phyloP scores from a whole-genome alignment of 1,284 basidiomycete genomes.

The Gomphus sp. region DNA sequence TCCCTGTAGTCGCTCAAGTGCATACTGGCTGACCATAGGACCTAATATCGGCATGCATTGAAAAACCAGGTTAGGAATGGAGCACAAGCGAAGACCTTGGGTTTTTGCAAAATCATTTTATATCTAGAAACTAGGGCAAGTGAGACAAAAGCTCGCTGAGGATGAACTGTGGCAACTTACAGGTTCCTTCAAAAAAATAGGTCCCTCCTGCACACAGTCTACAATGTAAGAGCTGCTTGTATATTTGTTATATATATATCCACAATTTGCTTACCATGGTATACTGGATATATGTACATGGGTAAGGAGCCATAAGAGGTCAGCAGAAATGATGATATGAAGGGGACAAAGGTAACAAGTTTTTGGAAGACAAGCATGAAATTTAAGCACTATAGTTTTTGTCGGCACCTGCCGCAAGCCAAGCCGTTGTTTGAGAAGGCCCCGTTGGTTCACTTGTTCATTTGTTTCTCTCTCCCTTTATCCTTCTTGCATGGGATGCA shows the following conservation, averaged over 20 bases:
- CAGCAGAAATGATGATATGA: slow-evolving; percentile 37
- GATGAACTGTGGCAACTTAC: slow-evolving; percentile 33
- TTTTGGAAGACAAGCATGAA: neutral
- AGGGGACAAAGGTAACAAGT: neutral
- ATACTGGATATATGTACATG: slow-evolving; percentile 50
- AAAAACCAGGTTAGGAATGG: too few relatives aligned
- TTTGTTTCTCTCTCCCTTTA: too few relatives aligned
- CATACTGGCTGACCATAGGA: too few relatives aligned
- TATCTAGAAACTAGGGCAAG: too few relatives aligned
- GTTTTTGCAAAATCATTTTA: too few relatives aligned
- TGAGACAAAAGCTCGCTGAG: too few relatives aligned
- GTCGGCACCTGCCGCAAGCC: neutral
- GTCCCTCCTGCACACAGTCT: slow-evolving; percentile 62
- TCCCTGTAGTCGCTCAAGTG: too few relatives aligned
- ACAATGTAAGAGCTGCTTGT: slow-evolving; percentile 74
- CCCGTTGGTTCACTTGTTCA: too few relatives aligned
- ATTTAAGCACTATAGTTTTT: neutral
- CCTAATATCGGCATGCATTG: too few relatives aligned
- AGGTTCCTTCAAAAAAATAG: slow-evolving; percentile 76
- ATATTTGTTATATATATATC: neutral
- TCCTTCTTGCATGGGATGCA: too few relatives aligned
- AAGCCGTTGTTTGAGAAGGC: too few relatives aligned
- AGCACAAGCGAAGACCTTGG: too few relatives aligned
- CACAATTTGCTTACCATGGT: neutral
- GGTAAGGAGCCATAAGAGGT: slow-evolving; percentile 87